These are phyloP conservation scores for Groenewaldozyma salmanticensis DNA, from an alignment of 805 yeast species.

Conservation along the genomic window DNA sequence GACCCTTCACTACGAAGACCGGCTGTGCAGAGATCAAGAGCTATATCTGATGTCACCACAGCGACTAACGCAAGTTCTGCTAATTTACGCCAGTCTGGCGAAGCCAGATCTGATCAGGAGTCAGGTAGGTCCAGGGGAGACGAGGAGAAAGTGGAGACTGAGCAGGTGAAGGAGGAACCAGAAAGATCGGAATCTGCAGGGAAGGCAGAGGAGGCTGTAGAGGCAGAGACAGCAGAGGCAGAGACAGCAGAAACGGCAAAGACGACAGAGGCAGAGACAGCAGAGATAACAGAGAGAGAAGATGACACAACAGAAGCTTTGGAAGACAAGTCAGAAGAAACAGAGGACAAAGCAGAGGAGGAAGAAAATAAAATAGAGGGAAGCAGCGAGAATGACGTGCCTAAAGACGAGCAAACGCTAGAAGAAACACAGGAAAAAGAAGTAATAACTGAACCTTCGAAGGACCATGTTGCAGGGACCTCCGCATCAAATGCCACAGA, in stretches of 20 bases:
- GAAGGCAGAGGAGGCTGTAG: slow-evolving; percentile 2
- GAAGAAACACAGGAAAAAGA: no score
- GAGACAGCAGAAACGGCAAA: slow-evolving; percentile 2
- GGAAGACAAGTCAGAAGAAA: slow-evolving; percentile 8
- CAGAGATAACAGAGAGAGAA: slow-evolving; percentile 2
- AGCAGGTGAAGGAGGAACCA: slow-evolving; percentile 4
- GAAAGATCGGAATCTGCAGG: slow-evolving; percentile 1
- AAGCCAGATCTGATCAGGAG: slow-evolving; percentile 6
- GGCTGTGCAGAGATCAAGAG: slow-evolving; percentile 15
- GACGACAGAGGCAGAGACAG: slow-evolving; percentile 1
- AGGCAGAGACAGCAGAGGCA: slow-evolving; percentile 3
- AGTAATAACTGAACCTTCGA: no score
- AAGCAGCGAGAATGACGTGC: slow-evolving; percentile 9
- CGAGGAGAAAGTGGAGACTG: background rate
- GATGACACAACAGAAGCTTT: slow-evolving; percentile 4
- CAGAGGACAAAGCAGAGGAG: slow-evolving; percentile 10
- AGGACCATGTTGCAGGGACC: no score
- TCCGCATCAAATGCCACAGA: no score
- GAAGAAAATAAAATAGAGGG: slow-evolving; percentile 5
- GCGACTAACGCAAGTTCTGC: slow-evolving; percentile 1
- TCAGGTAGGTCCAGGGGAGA: background rate
- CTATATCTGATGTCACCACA: slow-evolving; percentile 13
- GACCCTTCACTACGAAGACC: slow-evolving; percentile 25
- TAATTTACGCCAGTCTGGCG: background rate
- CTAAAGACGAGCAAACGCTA: slow-evolving; percentile 7